Conservation (phyloP, 164 flowering plant species). For the Annona squamosa region DNA sequence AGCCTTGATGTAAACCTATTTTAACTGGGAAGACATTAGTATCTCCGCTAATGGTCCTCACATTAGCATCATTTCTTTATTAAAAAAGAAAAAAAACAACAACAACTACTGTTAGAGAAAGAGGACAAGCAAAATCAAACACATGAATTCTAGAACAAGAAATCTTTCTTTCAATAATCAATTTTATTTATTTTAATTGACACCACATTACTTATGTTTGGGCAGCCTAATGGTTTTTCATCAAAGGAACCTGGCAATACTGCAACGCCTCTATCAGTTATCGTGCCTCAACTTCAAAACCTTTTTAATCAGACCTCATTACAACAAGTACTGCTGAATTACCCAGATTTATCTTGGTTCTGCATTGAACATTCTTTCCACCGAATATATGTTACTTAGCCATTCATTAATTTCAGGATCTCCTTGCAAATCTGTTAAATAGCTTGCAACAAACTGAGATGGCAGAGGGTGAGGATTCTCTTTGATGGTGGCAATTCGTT, state of each 20-base stretch:
- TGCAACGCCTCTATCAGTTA: constrained; percentile 44
- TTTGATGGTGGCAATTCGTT: background rate
- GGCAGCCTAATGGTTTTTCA: constrained; percentile 43
- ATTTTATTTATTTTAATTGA: background rate
- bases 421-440: constrained; percentile 56
- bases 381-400: constrained; percentile 1
- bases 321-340: constrained; percentile 56
- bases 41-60: too few species aligned
- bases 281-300: constrained; percentile 87
- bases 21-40: too few species aligned
- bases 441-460: constrained; percentile 64
- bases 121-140: too few species aligned
- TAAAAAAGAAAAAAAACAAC: background rate
- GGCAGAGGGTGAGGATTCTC: constrained; percentile 55
- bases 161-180: background rate
- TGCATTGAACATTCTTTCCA: background rate
- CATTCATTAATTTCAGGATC: constrained; percentile 47
- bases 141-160: too few species aligned
- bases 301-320: constrained; percentile 83
- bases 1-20: too few species aligned
- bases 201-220: constrained; percentile 1
- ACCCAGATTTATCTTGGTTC: background rate
- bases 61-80: background rate
- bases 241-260: constrained; percentile 42
- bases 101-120: too few species aligned